Conservation (phyloP, 2,329 filamentous ascomycete genomes). For the Mycosphaerelloides madeirae region DNA sequence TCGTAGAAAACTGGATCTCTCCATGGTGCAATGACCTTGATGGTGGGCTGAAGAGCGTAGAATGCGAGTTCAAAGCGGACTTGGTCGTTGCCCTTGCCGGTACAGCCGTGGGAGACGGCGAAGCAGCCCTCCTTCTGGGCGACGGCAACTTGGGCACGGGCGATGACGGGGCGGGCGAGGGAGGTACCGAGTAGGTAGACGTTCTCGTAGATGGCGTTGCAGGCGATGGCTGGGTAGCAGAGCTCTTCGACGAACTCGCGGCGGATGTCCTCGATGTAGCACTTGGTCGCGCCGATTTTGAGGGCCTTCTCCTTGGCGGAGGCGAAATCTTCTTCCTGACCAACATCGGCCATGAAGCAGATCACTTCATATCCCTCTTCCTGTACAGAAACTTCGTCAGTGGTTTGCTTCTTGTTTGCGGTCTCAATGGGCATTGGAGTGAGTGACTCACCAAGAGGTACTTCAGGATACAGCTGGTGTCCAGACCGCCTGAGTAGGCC, state of each 20-base stretch:
- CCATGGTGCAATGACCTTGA: conserved; percentile 74
- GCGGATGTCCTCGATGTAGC: conserved; percentile 60
- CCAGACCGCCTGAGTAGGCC: conserved; percentile 53
- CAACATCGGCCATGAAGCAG: conserved; percentile 65
- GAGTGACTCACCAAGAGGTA: conserved; percentile 33
- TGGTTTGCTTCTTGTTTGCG: background rate
- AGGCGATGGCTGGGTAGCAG: conserved; percentile 74
- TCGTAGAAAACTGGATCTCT: conserved; percentile 65
- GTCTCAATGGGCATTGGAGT: conserved; percentile 23
- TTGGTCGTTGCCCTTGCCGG: conserved; percentile 62
- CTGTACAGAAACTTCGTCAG: conserved; percentile 13
- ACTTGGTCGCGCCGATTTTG: conserved; percentile 63
- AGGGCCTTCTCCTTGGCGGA: conserved; percentile 68
- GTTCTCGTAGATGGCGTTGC: conserved; percentile 58
- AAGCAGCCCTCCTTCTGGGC: conserved; percentile 59
- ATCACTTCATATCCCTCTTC: conserved; percentile 59
- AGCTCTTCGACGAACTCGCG: conserved; percentile 71
- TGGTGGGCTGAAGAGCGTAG: conserved; percentile 58
- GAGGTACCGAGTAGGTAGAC: conserved; percentile 54
- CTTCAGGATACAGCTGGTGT: conserved; percentile 54
- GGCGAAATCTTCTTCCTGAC: conserved; percentile 61
- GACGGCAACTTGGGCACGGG: conserved; percentile 60
- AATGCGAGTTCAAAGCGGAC: conserved; percentile 62
- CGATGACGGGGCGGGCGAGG: conserved; percentile 66
- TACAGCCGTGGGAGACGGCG: conserved; percentile 50